These are phyloP conservation scores for Monosporascus sp. DNA, from an alignment of 2,329 filamentous ascomycete species.

Conservation along the genomic window DNA sequence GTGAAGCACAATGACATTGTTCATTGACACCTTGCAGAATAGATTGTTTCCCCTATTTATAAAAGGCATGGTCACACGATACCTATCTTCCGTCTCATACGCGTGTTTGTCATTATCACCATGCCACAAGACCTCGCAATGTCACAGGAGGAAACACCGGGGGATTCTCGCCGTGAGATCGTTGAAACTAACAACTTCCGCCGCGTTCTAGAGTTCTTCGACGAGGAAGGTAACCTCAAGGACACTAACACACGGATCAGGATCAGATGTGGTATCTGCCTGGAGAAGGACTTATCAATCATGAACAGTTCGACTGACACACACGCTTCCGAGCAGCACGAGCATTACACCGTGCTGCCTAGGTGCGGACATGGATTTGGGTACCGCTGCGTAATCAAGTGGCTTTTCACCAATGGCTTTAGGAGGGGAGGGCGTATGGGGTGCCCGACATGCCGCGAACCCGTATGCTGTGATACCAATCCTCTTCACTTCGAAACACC, in stretches of 20 bases:
- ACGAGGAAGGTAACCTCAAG: constrained; percentile 4
- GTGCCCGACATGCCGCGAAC: constrained; percentile 5
- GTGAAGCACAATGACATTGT: too few species aligned
- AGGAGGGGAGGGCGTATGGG: background rate
- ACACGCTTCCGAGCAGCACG: constrained; percentile 3
- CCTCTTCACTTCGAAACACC: too few species aligned
- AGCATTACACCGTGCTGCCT: constrained; percentile 8
- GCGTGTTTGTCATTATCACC: background rate
- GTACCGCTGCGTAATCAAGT: constrained; percentile 3
- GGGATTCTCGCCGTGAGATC: too few species aligned
- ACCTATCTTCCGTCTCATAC: background rate
- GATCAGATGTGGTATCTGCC: constrained; percentile 9
- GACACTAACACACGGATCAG: background rate
- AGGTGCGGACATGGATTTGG: constrained; percentile 15
- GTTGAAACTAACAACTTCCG: constrained; percentile 7
- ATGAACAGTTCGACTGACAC: constrained; percentile 2
- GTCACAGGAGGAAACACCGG: background rate
- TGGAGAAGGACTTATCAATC: constrained; percentile 1
- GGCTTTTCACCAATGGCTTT: too few species aligned
- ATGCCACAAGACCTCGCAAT: background rate
- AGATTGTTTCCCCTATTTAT: too few species aligned
- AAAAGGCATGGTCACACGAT: background rate
- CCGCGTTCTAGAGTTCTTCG: constrained; percentile 9
- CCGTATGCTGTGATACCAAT: background rate
- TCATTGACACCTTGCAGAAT: too few species aligned